These are phyloP conservation scores for Trametes gibbosa DNA, from an alignment of 768 basidiomycete species.

Conservation along the genomic window DNA sequence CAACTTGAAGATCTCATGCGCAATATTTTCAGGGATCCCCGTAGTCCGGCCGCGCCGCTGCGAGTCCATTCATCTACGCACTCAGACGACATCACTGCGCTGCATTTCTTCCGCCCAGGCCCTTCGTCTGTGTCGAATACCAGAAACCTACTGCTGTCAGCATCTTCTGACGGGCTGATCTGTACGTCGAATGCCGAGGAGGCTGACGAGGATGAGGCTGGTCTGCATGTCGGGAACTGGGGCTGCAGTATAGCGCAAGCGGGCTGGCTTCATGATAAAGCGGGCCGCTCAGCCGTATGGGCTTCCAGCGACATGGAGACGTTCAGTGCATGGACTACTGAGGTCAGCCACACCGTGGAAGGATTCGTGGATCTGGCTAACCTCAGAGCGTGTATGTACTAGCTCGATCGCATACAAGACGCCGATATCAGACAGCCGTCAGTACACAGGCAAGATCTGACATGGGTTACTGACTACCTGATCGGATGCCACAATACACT, in stretches of 20 bases:
- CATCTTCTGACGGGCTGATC: conserved; percentile 82
- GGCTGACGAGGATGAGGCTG: conserved; percentile 85
- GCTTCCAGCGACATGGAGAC: conserved; percentile 95
- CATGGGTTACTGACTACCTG: conserved; percentile 81
- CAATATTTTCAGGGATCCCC: conserved; percentile 66
- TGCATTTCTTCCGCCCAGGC: conserved; percentile 48
- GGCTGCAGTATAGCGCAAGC: conserved; percentile 77
- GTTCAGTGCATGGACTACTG: conserved; percentile 77
- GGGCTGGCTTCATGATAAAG: conserved; percentile 52
- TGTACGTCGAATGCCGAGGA: conserved; percentile 70
- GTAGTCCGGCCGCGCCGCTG: conserved; percentile 67
- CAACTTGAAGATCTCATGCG: background rate
- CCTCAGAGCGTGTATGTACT: background rate
- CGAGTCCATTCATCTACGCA: conserved; percentile 84
- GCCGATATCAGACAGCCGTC: conserved; percentile 66
- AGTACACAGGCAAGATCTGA: conserved; percentile 50
- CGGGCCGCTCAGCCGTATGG: conserved; percentile 55
- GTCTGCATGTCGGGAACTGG: conserved; percentile 80
- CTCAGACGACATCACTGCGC: conserved; percentile 86
- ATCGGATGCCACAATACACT: conserved; percentile 46
- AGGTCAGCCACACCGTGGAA: conserved; percentile 41
- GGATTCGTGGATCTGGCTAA: background rate
- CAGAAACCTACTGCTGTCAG: conserved; percentile 63
- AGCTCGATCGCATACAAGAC: conserved; percentile 60
- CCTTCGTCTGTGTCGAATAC: background rate